Percentiles rank a stretch among this genome's conserved stretches.
Evolutionary conservation across 2,329 filamentous ascomycete genomes (phyloP).

Genomic region (Harringtonia lauricola): DNA sequence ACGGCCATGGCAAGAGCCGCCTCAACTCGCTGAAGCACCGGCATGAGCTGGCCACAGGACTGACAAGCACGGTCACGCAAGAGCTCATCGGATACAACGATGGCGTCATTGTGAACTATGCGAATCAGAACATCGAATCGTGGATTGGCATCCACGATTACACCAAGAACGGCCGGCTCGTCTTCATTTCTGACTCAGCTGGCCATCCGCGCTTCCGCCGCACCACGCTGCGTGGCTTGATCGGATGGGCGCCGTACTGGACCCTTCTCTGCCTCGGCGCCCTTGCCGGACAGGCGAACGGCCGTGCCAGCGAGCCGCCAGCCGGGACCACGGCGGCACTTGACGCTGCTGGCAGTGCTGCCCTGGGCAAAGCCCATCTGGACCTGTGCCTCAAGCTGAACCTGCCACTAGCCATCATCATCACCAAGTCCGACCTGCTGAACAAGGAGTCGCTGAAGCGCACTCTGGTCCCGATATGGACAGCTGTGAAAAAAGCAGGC

Average conservation of each 20-base stretch:
- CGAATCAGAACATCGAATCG: conserved; percentile 73
- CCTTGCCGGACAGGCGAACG: conserved; percentile 57
- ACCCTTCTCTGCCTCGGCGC: conserved; percentile 64
- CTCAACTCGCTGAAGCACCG: conserved; percentile 83
- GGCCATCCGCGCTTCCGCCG: conserved; percentile 82
- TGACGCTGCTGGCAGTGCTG: conserved; percentile 17
- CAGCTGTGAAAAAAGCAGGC: conserved; percentile 64
- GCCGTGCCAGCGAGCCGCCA: too few species aligned
- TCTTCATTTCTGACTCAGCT: conserved; percentile 85
- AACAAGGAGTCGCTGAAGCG: conserved; percentile 59
- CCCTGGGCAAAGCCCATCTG: conserved; percentile 70
- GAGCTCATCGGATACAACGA: conserved; percentile 78
- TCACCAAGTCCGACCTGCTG: conserved; percentile 77
- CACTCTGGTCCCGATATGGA: conserved; percentile 63
- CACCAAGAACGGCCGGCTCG: conserved; percentile 61
- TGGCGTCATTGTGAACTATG: conserved; percentile 63
- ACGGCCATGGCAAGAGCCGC: conserved; percentile 82
- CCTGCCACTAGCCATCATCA: conserved; percentile 66
- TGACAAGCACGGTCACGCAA: conserved; percentile 90
- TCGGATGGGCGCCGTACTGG: conserved; percentile 96
- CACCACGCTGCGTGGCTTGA: conserved; percentile 78
- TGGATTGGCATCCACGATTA: conserved; percentile 91
- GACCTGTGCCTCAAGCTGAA: conserved; percentile 74
- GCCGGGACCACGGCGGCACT: conserved; percentile 61
- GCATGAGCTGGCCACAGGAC: conserved; percentile 82